A percentile compares a stretch with the other conserved stretches of the same genome.
Conservation (phyloP, 2,329 filamentous ascomycete species). For the Leptographium lundbergii region DNA sequence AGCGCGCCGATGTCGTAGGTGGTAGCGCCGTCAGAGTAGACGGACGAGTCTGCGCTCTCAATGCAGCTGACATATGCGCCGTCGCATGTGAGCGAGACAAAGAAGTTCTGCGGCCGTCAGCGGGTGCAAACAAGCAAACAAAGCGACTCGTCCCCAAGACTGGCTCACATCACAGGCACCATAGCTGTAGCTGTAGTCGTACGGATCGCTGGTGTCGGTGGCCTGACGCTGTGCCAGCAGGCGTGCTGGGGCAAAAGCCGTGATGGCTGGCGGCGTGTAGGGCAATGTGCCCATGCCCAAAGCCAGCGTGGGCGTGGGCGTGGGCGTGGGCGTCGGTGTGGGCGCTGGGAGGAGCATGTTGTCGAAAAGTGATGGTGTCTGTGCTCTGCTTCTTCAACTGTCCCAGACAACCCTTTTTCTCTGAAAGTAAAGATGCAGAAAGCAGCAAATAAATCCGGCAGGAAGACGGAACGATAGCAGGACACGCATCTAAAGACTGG, state of each 20-base stretch:
- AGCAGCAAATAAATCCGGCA: too few species aligned
- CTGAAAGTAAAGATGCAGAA: background rate
- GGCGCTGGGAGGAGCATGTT: background rate
- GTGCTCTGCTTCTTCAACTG: too few species aligned
- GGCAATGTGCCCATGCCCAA: background rate
- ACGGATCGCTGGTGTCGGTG: background rate
- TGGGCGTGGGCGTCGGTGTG: background rate
- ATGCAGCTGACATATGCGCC: conserved; percentile 12
- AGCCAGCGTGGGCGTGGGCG: background rate
- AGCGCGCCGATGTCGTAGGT: background rate
- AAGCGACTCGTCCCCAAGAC: too few species aligned
- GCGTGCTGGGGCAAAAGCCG: background rate
- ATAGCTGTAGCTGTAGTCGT: background rate
- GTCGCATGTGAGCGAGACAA: conserved; percentile 9
- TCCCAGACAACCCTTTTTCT: too few species aligned
- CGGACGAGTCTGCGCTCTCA: conserved; percentile 2
- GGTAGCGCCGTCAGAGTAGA: background rate
- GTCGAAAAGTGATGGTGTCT: too few species aligned
- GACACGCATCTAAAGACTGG: too few species aligned
- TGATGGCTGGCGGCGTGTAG: background rate
- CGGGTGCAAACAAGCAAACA: too few species aligned
- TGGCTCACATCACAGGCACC: background rate
- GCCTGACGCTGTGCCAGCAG: background rate
- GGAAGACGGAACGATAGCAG: too few species aligned
- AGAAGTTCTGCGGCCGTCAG: background rate